These are phyloP conservation scores for Fusarium sterilihyphosum DNA, from an alignment of 2,329 filamentous ascomycete genomes.

Conservation along the genomic window DNA sequence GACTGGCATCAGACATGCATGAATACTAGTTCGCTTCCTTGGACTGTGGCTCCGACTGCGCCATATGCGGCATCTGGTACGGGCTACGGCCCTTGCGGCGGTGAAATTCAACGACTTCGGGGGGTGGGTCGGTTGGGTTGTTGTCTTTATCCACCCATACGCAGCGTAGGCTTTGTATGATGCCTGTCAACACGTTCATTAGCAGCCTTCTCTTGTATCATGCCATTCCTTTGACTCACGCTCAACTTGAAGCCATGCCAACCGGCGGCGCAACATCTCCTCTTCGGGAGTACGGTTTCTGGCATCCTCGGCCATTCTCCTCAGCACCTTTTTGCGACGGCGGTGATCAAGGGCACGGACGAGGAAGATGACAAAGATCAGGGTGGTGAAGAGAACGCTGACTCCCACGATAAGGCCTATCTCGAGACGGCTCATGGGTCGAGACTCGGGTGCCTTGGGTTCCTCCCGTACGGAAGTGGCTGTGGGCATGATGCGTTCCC, in stretches of 20 bases:
- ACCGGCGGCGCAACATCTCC: neutral
- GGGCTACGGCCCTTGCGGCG: neutral
- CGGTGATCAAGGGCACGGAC: conserved; percentile 31
- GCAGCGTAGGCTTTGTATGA: neutral
- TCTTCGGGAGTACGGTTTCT: neutral
- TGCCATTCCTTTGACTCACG: conserved; percentile 6
- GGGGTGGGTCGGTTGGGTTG: neutral
- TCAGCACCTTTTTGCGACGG: conserved; percentile 1
- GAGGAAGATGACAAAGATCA: conserved; percentile 39
- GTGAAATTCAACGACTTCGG: neutral
- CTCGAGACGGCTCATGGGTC: conserved; percentile 39
- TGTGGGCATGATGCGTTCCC: neutral
- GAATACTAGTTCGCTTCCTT: neutral
- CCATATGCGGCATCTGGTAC: neutral
- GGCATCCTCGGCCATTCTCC: conserved; percentile 22
- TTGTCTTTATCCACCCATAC: neutral
- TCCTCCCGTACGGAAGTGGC: neutral
- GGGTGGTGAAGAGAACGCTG: conserved; percentile 34
- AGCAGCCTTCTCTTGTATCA: neutral
- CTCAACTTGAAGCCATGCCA: neutral
- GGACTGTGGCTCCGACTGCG: neutral
- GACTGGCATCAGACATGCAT: neutral
- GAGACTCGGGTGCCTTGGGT: neutral
- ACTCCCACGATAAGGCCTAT: conserved; percentile 43
- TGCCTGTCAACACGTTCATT: neutral